Evolutionary conservation across 2,329 filamentous ascomycete species (phyloP), one percentile per base, ranked within the genome.

Genomic region (Aspergillus niger): DNA sequence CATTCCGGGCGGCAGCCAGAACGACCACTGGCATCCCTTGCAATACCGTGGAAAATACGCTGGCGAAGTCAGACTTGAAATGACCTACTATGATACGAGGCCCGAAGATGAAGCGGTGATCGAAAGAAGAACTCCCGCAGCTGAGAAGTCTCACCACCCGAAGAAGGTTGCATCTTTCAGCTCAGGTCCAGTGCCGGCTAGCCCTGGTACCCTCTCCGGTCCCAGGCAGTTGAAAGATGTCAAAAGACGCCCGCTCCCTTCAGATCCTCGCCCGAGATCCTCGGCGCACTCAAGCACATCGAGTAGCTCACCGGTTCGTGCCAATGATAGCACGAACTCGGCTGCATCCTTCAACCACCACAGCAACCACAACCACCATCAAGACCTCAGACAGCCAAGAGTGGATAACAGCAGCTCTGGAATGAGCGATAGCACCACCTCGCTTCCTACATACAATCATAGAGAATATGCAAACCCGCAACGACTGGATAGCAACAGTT

Each of bases 31-130:
- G 95, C 93, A 97, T 74, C 88, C 83, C 61, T 81, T 99, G 67
- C 90, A 86, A 65, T 98, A 87, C 82, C 92, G 89, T 72, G 92
- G 93, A 64, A 97, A 97, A 82, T 99, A 98, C 70, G 94, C 95
- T 6, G 95, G 95, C 58, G 94, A 98, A 76, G 88, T 99, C 65
- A 86, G 94, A 67, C 89, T 99, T 65, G 95, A 99, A 78, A 89
- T 97, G 77, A 99, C 95, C 44, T 99, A 90, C 79, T 99, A 98
- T 81, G 95, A 99, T 75, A 88, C 85, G 58, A 85, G 94, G 26
- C 90, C 92, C 20, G 95, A 95, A 77, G 91, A 96, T 61, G 92
- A 90, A 77, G 79, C 83, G 1, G 79, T 78, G 7, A 77, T 75
- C 30, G 83, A 86, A 62, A 88, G 85, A 72, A 79, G 83, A 60